phyloP scores from a whole-genome alignment of 257 asterid genomes.

The Rehmannia glutinosa region DNA sequence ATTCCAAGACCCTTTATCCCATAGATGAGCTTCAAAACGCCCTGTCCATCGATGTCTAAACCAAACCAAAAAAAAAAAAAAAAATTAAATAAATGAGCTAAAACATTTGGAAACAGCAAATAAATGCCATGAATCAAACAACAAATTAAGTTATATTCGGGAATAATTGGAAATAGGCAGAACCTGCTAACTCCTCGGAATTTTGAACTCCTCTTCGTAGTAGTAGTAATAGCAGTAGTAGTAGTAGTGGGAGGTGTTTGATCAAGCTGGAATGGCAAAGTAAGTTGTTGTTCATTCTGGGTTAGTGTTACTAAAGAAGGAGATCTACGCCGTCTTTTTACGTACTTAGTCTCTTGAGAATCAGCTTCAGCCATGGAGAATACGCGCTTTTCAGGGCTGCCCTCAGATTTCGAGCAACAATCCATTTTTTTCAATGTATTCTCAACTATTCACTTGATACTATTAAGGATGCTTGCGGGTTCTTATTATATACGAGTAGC shows the following conservation, averaged over 20 bases:
- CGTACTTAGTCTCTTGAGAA: constrained; percentile 29
- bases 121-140: background rate
- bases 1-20: constrained; percentile 93
- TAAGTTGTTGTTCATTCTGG: constrained; percentile 21
- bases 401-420: constrained; percentile 22
- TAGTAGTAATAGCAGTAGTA: constrained; percentile 19
- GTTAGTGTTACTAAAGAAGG: constrained; percentile 22
- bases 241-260: constrained; percentile 20
- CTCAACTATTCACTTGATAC: too few species aligned
- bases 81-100: background rate
- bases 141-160: too few species aligned
- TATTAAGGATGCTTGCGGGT: too few species aligned
- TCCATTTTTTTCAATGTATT: constrained; percentile 32
- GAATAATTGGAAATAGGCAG: background rate
- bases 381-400: constrained; percentile 24
- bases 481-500: background rate
- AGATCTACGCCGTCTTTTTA: constrained; percentile 56
- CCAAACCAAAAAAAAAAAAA: too few species aligned
- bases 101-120: background rate
- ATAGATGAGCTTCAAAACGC: constrained; percentile 77
- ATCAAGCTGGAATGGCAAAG: constrained; percentile 28
- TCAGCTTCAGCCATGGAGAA: constrained; percentile 26
- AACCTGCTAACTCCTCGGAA: constrained; percentile 86
- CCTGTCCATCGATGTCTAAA: constrained; percentile 88
- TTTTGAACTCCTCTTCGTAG: constrained; percentile 70